A percentile compares a stretch with the other conserved stretches of the same genome.
Evolutionary conservation across 1,139 yeast species (phyloP).

Genomic region (Debaryomycetaceae sp.): DNA sequence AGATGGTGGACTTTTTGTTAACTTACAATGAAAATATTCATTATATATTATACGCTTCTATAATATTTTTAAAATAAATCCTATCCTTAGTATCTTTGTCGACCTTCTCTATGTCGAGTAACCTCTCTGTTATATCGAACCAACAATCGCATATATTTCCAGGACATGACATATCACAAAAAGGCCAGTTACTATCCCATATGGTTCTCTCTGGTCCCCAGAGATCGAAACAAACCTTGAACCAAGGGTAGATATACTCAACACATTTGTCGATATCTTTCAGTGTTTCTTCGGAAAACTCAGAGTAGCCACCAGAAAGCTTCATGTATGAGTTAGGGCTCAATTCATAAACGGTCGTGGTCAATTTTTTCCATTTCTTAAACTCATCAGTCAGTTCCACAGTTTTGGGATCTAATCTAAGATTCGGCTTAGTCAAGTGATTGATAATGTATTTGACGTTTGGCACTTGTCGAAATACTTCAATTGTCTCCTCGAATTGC

Average conservation of each 20-base stretch:
- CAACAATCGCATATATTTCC: conserved; percentile 10
- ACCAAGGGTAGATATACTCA: conserved; percentile 28
- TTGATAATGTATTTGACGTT: conserved; percentile 29
- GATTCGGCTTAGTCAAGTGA: conserved; percentile 39
- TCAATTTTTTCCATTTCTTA: conserved; percentile 16
- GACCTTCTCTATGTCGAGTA: conserved; percentile 12
- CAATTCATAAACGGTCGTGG: conserved; percentile 14
- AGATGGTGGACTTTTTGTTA: conserved; percentile 34
- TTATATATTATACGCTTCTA: conserved; percentile 10
- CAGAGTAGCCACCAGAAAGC: conserved; percentile 41
- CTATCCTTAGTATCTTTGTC: conserved; percentile 7
- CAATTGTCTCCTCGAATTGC: conserved; percentile 32
- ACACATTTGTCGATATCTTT: conserved; percentile 11
- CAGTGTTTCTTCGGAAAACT: conserved; percentile 17
- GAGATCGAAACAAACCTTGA: conserved; percentile 17
- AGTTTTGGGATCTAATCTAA: conserved; percentile 11
- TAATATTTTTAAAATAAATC: conserved; percentile 9
- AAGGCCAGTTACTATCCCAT: conserved; percentile 48
- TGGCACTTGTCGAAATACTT: conserved; percentile 15
- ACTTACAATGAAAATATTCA: neutral
- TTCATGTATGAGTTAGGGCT: conserved; percentile 30
- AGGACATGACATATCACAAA: conserved; percentile 22
- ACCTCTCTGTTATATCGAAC: conserved; percentile 12
- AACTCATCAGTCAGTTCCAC: conserved; percentile 6
- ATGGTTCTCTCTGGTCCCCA: conserved; percentile 29